Base-by-base conservation (phyloP, 345 rosid species). In the Eucalyptus virginea region DNA sequence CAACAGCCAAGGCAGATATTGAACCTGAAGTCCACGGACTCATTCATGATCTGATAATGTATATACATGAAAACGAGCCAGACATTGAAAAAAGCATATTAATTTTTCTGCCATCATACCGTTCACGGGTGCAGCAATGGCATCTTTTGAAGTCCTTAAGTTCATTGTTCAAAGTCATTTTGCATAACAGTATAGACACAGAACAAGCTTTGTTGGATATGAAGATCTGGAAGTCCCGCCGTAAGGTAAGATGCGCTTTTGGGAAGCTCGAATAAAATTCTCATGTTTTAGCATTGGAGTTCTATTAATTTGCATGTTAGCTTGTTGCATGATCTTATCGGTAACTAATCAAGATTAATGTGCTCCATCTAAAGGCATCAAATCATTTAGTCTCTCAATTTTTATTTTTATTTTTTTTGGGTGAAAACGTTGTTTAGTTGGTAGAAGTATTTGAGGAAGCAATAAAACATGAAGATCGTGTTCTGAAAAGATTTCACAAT, bases 61-160 rank as follows among this genome's bases (percentile, higher is more conserved):
- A 94, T 91, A 96, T 96, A 92, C 95, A 97, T 91, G 54, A 91
- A 88, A 94, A 93, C 90, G 99, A 96, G 90, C 94, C 96, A 87
- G 98, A 97, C 88, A 94, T 94, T 72, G 98, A 96, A 89, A 97
- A 97, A 94, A 92, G 99, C 93, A 96, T 96, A 88, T 93, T 97
- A 95, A 94, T 96, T 91, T 97, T 97, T 92, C 99, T 97, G 91
- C 99, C 99, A 87, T 96, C 99, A 30, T 97, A 96, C 92, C 91
- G 90, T 89, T 93, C 98, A 52, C 93, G 96, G 90, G 96, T 92
- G 96, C 97, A 93, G 92, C 99, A 96, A 91, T 97, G 98, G 98
- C 7, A 92, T 89, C 95, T 88, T 88, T 88, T 96, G 92, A 91
- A 90, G 94, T 96, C 95, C 50, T 90, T 92, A 62, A 88, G 87